Evolutionary conservation across 805 yeast species (phyloP).

Genomic region (Candida germanica): DNA sequence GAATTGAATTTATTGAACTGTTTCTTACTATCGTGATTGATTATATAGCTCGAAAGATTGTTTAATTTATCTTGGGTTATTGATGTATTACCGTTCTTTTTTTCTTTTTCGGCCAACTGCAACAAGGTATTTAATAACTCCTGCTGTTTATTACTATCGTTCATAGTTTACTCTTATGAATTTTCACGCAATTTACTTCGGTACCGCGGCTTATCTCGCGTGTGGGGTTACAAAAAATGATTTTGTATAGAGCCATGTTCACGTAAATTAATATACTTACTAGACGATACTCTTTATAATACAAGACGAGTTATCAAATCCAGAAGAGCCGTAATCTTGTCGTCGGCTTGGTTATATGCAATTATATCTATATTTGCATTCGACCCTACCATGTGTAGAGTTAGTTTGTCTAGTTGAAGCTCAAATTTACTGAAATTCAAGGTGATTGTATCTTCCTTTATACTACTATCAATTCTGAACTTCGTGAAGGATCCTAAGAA

Average conservation of each 20-base stretch:
- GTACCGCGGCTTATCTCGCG: no score
- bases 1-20: slow-evolving; percentile 11
- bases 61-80: slow-evolving; percentile 36
- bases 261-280: no score
- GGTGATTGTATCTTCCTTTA: slow-evolving; percentile 8
- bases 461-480: slow-evolving; percentile 6
- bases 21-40: slow-evolving; percentile 12
- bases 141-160: slow-evolving; percentile 17
- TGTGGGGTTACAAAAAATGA: no score
- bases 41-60: slow-evolving; percentile 26
- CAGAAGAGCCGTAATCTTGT: background rate
- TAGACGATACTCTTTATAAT: no score
- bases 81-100: slow-evolving; percentile 34
- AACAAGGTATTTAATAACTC: slow-evolving; percentile 27
- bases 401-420: slow-evolving; percentile 10
- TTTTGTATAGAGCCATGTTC: no score
- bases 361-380: slow-evolving; percentile 8
- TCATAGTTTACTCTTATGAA: slow-evolving; percentile 8
- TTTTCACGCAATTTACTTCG: no score
- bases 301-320: no score
- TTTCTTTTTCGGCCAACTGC: slow-evolving; percentile 35
- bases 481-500: slow-evolving; percentile 6
- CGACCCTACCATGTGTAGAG: slow-evolving; percentile 5
- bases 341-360: slow-evolving; percentile 3
- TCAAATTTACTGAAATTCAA: slow-evolving; percentile 5